Evolutionary conservation across 2,329 filamentous ascomycete genomes (phyloP), one percentile per base, ranked within the genome.

Genomic region (Salinomyces thailandicus): DNA sequence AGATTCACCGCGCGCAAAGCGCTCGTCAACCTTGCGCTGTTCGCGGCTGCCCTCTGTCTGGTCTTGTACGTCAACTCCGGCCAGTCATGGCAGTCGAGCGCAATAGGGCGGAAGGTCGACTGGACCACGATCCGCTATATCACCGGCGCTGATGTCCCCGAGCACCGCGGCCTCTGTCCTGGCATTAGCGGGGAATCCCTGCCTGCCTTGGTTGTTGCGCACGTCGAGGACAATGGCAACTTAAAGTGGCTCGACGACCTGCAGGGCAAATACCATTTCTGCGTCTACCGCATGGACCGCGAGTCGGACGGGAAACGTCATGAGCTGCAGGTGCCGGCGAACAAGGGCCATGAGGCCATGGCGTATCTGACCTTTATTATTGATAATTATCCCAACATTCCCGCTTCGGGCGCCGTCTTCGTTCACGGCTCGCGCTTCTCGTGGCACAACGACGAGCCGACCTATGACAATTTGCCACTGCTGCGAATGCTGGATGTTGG

Each of bases 331-430:
- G 59, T 66, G 1, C 67, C 68, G 3, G 58, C 59, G 9, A 71
- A 71, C 46, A 72, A 73, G 49, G 75, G 74, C 22, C 71, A 75
- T 47, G 75, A 79, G 57, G 72, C 72, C 20, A 70, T 75, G 58
- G 65, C 73, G 5, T 77, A 78, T 50, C 62, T 75, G 29, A 73
- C 68, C 12, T 77, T 73, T 56, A 64, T 78, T 42, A 66, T 74
- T 50, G 71, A 76, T 53, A 68, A 73, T 50, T 78, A 78, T 55
- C 63, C 75, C 44, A 46, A 60, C 8, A 64, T 78, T 5, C 68
- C 73, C 2, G 68, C 47, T 48, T 61, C 72, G 31, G 35, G 35
- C n/a, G 61, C 66, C 5, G 67, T 78, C 45, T 75, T 79, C 52
- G 65, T 74, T 44, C 75, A 79, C 49, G 67, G 72, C 18, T 68